Conservation (phyloP, 192 early-diverging fungal genomes). For the Coemansia sp. region DNA sequence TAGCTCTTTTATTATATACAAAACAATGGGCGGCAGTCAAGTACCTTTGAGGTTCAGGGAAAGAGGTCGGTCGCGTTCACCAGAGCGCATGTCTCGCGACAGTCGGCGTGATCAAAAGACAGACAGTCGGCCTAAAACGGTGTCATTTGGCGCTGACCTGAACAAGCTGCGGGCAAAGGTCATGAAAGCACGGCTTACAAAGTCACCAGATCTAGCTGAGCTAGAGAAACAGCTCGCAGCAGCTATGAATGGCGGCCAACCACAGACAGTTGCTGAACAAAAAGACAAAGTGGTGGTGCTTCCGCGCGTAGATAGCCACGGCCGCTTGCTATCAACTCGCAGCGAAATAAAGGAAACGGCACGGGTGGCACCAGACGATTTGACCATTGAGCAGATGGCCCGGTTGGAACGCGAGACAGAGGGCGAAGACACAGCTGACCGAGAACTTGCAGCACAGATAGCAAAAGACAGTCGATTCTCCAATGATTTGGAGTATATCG, state of each 20-base stretch:
- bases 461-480: constrained; percentile 42
- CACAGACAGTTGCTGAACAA: background rate
- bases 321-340: constrained; percentile 8
- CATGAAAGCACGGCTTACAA: constrained; percentile 77
- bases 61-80: constrained; percentile 5
- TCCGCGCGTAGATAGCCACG: constrained; percentile 45
- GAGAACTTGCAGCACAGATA: constrained; percentile 32
- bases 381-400: constrained; percentile 29
- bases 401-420: constrained; percentile 25
- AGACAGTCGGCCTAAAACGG: background rate
- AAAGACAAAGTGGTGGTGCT: constrained; percentile 29
- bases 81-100: background rate
- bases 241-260: constrained; percentile 48
- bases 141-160: constrained; percentile 55
- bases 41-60: background rate
- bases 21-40: background rate
- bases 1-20: background rate
- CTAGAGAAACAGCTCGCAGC: constrained; percentile 73
- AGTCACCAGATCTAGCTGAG: constrained; percentile 57
- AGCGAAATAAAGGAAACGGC: constrained; percentile 14
- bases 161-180: constrained; percentile 84
- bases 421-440: constrained; percentile 25
- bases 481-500: constrained; percentile 87
- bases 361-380: constrained; percentile 5
- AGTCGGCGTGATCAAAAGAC: background rate